Conservation (phyloP, 2,329 filamentous ascomycete genomes). For the Sclerotinia borealis region DNA sequence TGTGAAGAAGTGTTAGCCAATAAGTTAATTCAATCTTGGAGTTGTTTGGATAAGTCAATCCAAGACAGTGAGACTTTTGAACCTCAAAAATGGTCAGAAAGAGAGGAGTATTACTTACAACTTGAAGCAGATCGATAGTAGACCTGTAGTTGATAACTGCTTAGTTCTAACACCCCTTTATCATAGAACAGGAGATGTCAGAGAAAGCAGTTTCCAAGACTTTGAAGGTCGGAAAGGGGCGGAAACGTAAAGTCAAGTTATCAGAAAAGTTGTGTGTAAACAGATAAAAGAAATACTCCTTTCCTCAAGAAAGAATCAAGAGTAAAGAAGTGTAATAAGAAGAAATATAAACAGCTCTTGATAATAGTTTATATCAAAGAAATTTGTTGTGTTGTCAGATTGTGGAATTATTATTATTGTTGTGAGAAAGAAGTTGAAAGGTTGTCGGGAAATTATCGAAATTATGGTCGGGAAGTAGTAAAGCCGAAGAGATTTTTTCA, state of each 20-base stretch:
- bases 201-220: not conserved
- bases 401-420: not conserved
- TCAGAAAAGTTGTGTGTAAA: not conserved
- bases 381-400: not conserved
- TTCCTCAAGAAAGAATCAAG: not conserved
- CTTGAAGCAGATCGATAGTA: not conserved
- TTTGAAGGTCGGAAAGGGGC: not conserved
- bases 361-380: not conserved
- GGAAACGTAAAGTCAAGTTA: not conserved
- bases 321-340: too few relatives aligned
- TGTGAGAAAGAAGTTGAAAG: not conserved
- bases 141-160: not conserved
- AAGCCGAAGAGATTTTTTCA: not conserved
- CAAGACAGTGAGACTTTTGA: not conserved
- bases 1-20: not conserved
- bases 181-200: not conserved
- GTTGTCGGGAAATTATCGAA: not conserved
- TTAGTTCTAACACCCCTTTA: not conserved
- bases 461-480: not conserved
- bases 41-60: not conserved
- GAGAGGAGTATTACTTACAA: not conserved
- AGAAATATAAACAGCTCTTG: too few relatives aligned
- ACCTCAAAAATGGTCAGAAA: not conserved
- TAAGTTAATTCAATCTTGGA: not conserved
- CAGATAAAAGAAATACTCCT: not conserved